A percentile compares a stretch with the other conserved stretches of the same genome.
phyloP scores from a whole-genome alignment of 2,329 filamentous ascomycete genomes.

The Tolypocladium amazonense region DNA sequence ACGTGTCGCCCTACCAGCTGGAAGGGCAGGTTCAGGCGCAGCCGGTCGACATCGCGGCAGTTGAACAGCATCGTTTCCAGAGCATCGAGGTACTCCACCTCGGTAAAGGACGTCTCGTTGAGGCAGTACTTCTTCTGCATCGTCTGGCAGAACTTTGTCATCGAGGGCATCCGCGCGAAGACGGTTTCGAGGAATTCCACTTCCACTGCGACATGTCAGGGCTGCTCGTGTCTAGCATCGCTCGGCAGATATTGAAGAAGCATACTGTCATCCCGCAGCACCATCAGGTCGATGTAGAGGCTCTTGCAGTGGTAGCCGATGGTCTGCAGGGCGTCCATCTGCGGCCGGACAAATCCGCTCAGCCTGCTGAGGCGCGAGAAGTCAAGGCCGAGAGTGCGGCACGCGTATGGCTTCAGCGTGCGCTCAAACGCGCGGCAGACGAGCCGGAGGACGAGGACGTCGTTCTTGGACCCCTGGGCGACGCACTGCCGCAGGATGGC shows the following conservation, averaged over 20 bases:
- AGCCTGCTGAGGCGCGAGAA: conserved; percentile 34
- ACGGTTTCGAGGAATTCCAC: conserved; percentile 35
- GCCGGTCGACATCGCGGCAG: conserved; percentile 31
- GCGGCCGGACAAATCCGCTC: conserved; percentile 19
- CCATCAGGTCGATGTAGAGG: conserved; percentile 41
- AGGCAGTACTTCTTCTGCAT: conserved; percentile 37
- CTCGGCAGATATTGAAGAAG: conserved; percentile 7
- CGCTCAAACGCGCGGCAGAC: conserved; percentile 39
- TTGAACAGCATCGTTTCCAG: conserved; percentile 32
- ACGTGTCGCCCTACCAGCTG: conserved; percentile 35
- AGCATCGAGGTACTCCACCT: conserved; percentile 31
- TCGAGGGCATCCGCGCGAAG: conserved; percentile 33
- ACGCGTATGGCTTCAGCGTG: conserved; percentile 32
- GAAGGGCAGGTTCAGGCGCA: conserved; percentile 42
- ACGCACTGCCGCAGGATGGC: conserved; percentile 33
- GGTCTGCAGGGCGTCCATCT: conserved; percentile 30
- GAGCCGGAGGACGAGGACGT: conserved; percentile 31
- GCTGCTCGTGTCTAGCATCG: not conserved
- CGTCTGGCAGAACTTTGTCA: conserved; percentile 32
- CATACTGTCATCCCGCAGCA: conserved; percentile 38
- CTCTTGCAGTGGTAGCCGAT: conserved; percentile 37
- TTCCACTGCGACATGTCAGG: conserved; percentile 28
- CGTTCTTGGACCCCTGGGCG: conserved; percentile 31
- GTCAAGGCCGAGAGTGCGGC: conserved; percentile 38
- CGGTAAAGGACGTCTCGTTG: conserved; percentile 36